phyloP scores from a whole-genome alignment of 2,329 filamentous ascomycete genomes.

The Alternaria sp. region DNA sequence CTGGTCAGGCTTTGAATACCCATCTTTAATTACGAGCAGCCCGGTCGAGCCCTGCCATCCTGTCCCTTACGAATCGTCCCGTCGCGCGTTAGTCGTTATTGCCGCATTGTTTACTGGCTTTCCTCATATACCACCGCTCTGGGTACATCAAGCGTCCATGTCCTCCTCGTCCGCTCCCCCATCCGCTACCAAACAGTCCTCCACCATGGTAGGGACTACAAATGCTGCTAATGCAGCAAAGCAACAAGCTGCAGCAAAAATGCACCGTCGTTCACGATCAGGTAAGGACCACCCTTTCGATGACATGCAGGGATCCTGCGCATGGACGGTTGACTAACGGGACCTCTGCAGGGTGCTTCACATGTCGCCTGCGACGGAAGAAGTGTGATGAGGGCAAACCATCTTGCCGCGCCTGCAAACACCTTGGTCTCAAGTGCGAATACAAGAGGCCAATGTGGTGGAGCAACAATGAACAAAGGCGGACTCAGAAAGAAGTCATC shows the following conservation, averaged over 20 bases:
- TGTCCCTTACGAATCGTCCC: constrained; percentile 53
- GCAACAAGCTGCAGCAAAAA: constrained; percentile 72
- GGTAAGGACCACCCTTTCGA: constrained; percentile 65
- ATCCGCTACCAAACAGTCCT: constrained; percentile 50
- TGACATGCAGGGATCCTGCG: constrained; percentile 47
- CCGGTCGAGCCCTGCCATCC: constrained; percentile 50
- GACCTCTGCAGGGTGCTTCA: constrained; percentile 66
- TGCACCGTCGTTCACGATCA: constrained; percentile 93
- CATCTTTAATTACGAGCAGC: constrained; percentile 54
- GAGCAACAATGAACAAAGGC: constrained; percentile 87
- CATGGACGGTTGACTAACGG: constrained; percentile 46
- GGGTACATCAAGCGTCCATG: constrained; percentile 56
- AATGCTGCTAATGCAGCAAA: constrained; percentile 59
- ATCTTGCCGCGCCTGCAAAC: constrained; percentile 68
- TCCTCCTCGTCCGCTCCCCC: constrained; percentile 54
- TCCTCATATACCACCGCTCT: constrained; percentile 47
- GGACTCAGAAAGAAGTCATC: constrained; percentile 90
- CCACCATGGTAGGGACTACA: constrained; percentile 59
- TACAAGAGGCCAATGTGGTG: constrained; percentile 98
- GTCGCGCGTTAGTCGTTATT: constrained; percentile 51
- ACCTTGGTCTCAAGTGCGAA: constrained; percentile 86
- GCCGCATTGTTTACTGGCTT: constrained; percentile 51
- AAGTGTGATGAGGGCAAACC: constrained; percentile 73
- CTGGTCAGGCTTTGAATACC: constrained; percentile 58
- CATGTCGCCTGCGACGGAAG: constrained; percentile 70